Evolutionary conservation across 441 rosid species (phyloP).

Genomic region (Jatropha podagrica): DNA sequence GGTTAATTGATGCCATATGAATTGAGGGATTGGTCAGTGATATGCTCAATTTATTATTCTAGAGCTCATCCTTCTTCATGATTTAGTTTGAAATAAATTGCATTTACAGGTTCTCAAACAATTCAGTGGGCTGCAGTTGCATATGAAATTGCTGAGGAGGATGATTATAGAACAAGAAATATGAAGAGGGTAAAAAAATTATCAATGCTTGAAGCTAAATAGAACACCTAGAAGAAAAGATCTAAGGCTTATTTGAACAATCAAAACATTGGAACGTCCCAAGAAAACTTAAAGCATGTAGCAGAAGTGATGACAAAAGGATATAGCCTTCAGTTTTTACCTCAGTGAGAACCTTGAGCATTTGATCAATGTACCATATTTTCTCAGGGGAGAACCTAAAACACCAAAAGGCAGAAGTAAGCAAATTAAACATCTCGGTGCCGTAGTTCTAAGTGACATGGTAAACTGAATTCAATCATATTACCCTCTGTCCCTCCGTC

Average conservation of each 20-base stretch:
- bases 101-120: neutral
- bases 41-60: neutral
- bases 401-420: constrained; percentile 31
- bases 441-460: constrained; percentile 7
- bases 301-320: neutral
- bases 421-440: constrained; percentile 16
- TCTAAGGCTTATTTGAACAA: neutral
- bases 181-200: neutral
- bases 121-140: neutral
- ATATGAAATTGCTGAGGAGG: neutral
- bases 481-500: neutral
- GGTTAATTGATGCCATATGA: constrained; percentile 4
- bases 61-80: constrained; percentile 4
- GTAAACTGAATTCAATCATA: constrained; percentile 1
- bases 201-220: neutral
- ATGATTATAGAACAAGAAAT: neutral
- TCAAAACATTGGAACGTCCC: constrained; percentile 5
- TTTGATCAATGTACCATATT: constrained; percentile 97
- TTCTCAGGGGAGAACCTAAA: constrained; percentile 95
- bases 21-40: neutral
- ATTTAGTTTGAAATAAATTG: neutral
- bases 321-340: constrained; percentile 43
- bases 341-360: constrained; percentile 99
- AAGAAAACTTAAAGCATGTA: constrained; percentile 10
- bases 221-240: neutral